Percentiles rank a stretch among this genome's conserved stretches.
Evolutionary conservation across 257 asterid species (phyloP).

Genomic region (Cordia subcordata): DNA sequence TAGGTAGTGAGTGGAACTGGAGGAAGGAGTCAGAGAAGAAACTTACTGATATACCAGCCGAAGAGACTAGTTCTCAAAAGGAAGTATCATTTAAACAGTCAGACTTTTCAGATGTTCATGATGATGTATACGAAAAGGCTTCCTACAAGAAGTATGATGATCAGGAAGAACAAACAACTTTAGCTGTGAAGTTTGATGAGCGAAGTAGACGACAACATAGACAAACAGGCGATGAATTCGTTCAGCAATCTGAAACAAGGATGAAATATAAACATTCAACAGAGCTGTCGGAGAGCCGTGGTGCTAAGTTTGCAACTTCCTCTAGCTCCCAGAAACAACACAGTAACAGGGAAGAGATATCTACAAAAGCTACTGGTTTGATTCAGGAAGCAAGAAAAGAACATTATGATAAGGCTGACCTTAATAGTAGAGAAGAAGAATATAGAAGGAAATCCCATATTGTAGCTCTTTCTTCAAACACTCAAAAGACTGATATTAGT

Average conservation of each 20-base stretch:
- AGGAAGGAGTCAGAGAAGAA: slow-evolving; percentile 88
- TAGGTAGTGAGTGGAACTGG: slow-evolving; percentile 45
- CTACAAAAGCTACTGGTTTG: slow-evolving; percentile 31
- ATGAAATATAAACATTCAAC: slow-evolving; percentile 50
- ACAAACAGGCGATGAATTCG: slow-evolving; percentile 34
- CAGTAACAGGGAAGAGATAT: slow-evolving; percentile 29
- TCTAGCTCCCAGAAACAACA: slow-evolving; percentile 31
- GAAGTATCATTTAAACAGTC: slow-evolving; percentile 35
- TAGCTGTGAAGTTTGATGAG: slow-evolving; percentile 27
- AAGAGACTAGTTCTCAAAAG: slow-evolving; percentile 37
- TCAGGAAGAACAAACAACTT: slow-evolving; percentile 28
- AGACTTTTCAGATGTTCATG: slow-evolving; percentile 23
- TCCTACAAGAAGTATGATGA: slow-evolving; percentile 36
- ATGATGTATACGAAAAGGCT: slow-evolving; percentile 30
- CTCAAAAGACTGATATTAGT: slow-evolving; percentile 44
- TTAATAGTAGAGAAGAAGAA: slow-evolving; percentile 41
- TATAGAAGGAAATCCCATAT: slow-evolving; percentile 32
- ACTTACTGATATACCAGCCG: slow-evolving; percentile 55
- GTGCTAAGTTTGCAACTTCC: slow-evolving; percentile 26
- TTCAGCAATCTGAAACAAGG: slow-evolving; percentile 37
- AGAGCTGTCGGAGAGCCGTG: slow-evolving; percentile 30
- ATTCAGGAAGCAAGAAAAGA: slow-evolving; percentile 35
- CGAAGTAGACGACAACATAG: slow-evolving; percentile 28
- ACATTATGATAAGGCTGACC: slow-evolving; percentile 25
- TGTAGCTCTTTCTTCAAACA: slow-evolving; percentile 33